Percentiles rank a stretch among this genome's conserved stretches.
These are phyloP conservation scores for Plasmopara viticola DNA, from an alignment of 352 stramenopile genomes.

Conservation along the genomic window DNA sequence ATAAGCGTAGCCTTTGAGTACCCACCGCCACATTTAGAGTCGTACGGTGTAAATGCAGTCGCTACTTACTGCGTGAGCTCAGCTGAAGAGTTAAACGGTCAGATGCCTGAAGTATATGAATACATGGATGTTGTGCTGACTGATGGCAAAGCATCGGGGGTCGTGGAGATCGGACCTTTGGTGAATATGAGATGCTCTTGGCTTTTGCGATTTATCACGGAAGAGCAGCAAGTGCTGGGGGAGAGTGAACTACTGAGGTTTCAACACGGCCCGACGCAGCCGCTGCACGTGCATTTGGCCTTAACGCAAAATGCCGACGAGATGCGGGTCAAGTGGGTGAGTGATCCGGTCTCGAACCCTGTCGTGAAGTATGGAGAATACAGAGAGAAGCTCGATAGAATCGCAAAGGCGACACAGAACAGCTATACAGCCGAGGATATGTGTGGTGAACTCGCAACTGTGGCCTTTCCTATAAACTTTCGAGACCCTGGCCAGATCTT, in stretches of 20 bases:
- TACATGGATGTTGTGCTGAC: conserved; percentile 25
- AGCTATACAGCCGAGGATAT: conserved; percentile 32
- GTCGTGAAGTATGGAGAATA: conserved; percentile 33
- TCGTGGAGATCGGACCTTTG: conserved; percentile 31
- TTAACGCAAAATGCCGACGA: conserved; percentile 26
- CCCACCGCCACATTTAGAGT: conserved; percentile 18
- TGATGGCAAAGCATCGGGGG: conserved; percentile 13
- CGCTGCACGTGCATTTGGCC: conserved; percentile 37
- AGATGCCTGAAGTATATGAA: conserved; percentile 11
- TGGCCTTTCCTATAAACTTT: conserved; percentile 13
- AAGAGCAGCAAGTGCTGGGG: conserved; percentile 19
- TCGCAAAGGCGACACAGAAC: conserved; percentile 13
- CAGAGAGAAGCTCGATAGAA: conserved; percentile 9
- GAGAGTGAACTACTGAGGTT: conserved; percentile 31
- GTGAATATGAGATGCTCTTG: conserved; percentile 47
- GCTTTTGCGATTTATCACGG: conserved; percentile 34
- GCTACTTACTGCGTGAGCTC: conserved; percentile 29
- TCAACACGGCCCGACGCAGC: conserved; percentile 28
- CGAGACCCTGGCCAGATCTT: conserved; percentile 35
- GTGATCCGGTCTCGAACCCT: conserved; percentile 29
- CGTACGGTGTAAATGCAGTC: conserved; percentile 20
- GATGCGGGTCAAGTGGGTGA: conserved; percentile 56
- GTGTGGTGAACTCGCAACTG: conserved; percentile 24
- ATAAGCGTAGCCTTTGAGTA: conserved; percentile 38
- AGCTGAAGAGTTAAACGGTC: conserved; percentile 15